These are phyloP conservation scores for Zasmidium cellare DNA, from an alignment of 2,329 filamentous ascomycete genomes.

Conservation along the genomic window DNA sequence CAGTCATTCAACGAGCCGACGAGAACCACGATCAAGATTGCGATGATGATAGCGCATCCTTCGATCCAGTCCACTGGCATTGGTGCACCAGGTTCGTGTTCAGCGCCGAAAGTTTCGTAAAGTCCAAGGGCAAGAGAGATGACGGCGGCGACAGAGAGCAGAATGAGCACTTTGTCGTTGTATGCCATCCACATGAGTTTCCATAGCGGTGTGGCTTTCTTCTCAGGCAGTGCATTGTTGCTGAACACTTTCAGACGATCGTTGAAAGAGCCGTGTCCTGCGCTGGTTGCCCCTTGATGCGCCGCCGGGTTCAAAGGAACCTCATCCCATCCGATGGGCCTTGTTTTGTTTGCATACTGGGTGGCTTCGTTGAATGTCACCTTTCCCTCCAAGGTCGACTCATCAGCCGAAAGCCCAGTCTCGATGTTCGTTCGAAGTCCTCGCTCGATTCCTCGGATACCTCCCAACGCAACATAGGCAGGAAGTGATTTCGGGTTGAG, in stretches of 20 bases:
- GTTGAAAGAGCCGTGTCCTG: slow-evolving; percentile 41
- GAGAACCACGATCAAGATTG: slow-evolving; percentile 72
- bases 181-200: slow-evolving; percentile 78
- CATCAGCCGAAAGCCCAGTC: slow-evolving; percentile 69
- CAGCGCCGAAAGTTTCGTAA: slow-evolving; percentile 60
- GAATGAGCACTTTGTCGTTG: slow-evolving; percentile 76
- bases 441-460: slow-evolving; percentile 71
- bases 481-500: slow-evolving; percentile 75
- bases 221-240: slow-evolving; percentile 68
- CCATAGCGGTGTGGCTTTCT: slow-evolving; percentile 68
- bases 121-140: slow-evolving; percentile 74
- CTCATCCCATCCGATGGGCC: slow-evolving; percentile 29
- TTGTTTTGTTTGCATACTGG: slow-evolving; percentile 17
- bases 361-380: slow-evolving; percentile 67
- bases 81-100: slow-evolving; percentile 39
- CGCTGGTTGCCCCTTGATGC: slow-evolving; percentile 18
- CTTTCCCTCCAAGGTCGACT: slow-evolving; percentile 60
- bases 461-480: slow-evolving; percentile 74
- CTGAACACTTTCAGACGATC: slow-evolving; percentile 71
- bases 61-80: slow-evolving; percentile 72
- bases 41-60: slow-evolving; percentile 76
- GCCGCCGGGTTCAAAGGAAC: slow-evolving; percentile 22
- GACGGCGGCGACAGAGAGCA: slow-evolving; percentile 69
- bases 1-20: slow-evolving; percentile 79
- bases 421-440: slow-evolving; percentile 67